Evolutionary conservation across 202 grass and related monocot species (phyloP), one percentile per base, ranked within the genome.

Genomic region (Zoysia matrella): DNA sequence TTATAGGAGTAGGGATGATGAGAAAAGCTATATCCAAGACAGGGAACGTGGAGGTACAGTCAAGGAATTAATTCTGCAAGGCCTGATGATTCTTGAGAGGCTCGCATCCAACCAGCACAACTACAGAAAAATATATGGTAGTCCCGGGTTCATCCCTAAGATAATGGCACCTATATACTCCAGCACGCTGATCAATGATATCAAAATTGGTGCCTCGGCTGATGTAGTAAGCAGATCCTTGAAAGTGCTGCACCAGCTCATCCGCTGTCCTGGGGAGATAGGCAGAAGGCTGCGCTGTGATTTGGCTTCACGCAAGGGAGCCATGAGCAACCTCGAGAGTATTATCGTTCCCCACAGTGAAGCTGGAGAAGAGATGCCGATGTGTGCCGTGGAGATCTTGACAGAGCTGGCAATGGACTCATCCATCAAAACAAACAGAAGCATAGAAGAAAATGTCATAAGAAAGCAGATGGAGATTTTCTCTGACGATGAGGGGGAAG

Each of bases 11-110:
- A 56, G 7, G 47, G 7, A 0, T 9, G 55, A 11, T 1, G 0
- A 60, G 46, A 47, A 47, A 6, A 47, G 46, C 46, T 47, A 47
- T 47, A 47, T 47, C 5, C 8, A 46, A 0, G 5, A 3, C 0
- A 2, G n/a, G 15, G 41, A 4, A 36, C 30, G 30, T 36, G 30
- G 30, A 60, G 12, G n/a, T 12, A 1, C 0, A 46, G 22, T 42
- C 15, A 67, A 8, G 9, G 1, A 65, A 7, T 12, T 77, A 4
- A 65, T 65, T 6, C 22, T 77, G 13, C 58, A 77, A 41, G 75
- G 75, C 75, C 60, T 77, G 22, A 50, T 10, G 0, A 77, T 77
- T 10, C 12, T 77, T 0, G 18, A 65, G 75, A 42, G 60, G 60
- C 75, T 77, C 4, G 60, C 60, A 8, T 42, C 11, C 30, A 36